Conservation (phyloP, 192 early-diverging fungal species). For the Umbelopsis sp. region DNA sequence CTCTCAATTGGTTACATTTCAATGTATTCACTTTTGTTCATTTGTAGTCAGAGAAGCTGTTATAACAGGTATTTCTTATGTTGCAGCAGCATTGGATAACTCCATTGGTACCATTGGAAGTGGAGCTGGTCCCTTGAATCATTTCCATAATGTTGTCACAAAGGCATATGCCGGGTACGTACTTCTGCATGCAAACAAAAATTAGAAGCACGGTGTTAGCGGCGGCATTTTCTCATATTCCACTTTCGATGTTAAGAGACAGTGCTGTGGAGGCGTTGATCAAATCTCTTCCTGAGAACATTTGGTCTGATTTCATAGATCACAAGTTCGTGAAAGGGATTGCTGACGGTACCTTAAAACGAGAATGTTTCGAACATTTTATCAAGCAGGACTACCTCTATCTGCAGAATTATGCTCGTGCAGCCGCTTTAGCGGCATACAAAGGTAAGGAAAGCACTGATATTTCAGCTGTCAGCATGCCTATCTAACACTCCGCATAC, state of each 20-base stretch:
- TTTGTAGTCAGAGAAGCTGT: conserved; percentile 56
- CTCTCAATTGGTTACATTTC: neutral
- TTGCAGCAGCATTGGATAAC: conserved; percentile 65
- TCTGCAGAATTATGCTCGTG: conserved; percentile 78
- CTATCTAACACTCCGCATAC: neutral
- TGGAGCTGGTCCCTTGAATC: conserved; percentile 79
- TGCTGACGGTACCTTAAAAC: conserved; percentile 74
- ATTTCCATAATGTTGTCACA: conserved; percentile 57
- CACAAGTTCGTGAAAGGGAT: conserved; percentile 79
- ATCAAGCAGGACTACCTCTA: conserved; percentile 87
- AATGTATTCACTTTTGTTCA: neutral
- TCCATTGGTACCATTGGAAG: conserved; percentile 59
- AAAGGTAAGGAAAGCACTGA: conserved; percentile 50
- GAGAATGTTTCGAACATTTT: conserved; percentile 72
- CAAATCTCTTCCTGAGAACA: conserved; percentile 21
- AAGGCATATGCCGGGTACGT: conserved; percentile 50
- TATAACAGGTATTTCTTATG: conserved; percentile 58
- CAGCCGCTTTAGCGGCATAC: conserved; percentile 74
- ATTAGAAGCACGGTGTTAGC: neutral
- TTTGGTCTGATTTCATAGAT: conserved; percentile 68
- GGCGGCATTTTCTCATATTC: neutral
- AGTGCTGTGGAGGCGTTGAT: conserved; percentile 30
- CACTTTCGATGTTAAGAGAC: neutral
- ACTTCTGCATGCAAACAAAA: neutral
- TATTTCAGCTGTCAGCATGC: neutral